Evolutionary conservation across 176 grass and related monocot genomes (phyloP), one percentile per base, ranked within the genome.

Genomic region (Raddia distichophylla): DNA sequence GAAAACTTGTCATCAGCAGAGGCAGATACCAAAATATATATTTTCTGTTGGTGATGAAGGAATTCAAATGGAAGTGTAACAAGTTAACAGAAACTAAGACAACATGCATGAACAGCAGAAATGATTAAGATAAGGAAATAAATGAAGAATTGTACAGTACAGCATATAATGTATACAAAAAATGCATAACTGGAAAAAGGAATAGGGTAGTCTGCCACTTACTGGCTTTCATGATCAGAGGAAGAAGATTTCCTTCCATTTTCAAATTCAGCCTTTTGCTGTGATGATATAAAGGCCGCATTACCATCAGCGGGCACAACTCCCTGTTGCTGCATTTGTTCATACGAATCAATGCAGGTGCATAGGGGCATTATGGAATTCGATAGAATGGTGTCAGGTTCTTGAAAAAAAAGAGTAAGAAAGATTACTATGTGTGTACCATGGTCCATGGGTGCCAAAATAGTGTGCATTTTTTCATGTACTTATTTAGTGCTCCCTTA

Each of bases 161-260:
- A 80, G 7, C 61, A 52, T 18, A 62, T 5, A 59, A 50, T 62
- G 52, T 43, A 42, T 35, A 75, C 71, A 71, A 4, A 43, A 18
- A 80, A 76, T 7, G 42, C 49, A 76, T 59, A 85, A 74, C 53
- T 61, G 51, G 59, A 16, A 86, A 55, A 67, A 75, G n/a, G 76
- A 82, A 67, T 48, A 49, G 78, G 69, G 43, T 60, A 86, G 45
- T 42, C 70, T 75, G 77, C 33, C 73, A 90, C 89, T 91, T 94
- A 98, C 95, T 89, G 92, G 51, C 92, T 98, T 73, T 94, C 95
- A 17, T 62, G 88, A 58, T 94, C 95, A 74, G 95, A 98, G 48
- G 90, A 98, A 40, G 90, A 94, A 73, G 79, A 91, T 79, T 76
- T 85, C 64, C 90, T 88, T 86, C 88, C 92, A 91, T 91, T 91